Conservation (phyloP, 1,139 yeast species). For the Scheffersomyces cryptocercus region DNA sequence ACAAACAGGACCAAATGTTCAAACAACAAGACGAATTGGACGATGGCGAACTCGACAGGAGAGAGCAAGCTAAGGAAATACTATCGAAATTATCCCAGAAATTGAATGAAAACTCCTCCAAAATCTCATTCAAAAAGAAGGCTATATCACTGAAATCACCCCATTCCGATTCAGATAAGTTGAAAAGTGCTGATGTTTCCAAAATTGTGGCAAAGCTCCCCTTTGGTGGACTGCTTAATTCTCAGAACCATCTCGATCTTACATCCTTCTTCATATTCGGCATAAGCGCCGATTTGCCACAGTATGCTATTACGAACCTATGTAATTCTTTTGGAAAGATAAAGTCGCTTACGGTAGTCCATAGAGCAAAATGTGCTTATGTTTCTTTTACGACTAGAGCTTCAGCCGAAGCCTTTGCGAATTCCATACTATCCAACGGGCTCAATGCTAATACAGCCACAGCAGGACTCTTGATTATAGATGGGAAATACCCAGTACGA, state of each 20-base stretch:
- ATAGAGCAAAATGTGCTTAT: constrained; percentile 66
- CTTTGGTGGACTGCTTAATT: constrained; percentile 52
- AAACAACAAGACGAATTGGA: constrained; percentile 16
- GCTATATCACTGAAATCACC: constrained; percentile 6
- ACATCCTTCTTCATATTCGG: constrained; percentile 75
- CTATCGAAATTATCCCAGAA: constrained; percentile 44
- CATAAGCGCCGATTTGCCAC: constrained; percentile 64
- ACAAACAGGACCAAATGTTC: constrained; percentile 30
- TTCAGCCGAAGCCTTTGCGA: constrained; percentile 59
- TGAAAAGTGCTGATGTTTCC: constrained; percentile 44
- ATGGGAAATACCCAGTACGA: constrained; percentile 48
- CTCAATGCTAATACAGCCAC: constrained; percentile 27
- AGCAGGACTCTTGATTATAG: constrained; percentile 38
- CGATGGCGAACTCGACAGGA: constrained; percentile 16
- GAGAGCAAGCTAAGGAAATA: constrained; percentile 28
- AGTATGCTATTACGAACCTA: constrained; percentile 52
- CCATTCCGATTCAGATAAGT: constrained; percentile 16
- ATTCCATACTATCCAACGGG: constrained; percentile 27
- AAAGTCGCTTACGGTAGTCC: constrained; percentile 54
- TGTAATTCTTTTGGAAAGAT: constrained; percentile 49
- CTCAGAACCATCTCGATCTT: constrained; percentile 43
- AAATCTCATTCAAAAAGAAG: constrained; percentile 6
- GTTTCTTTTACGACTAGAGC: constrained; percentile 50
- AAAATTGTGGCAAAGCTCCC: constrained; percentile 59
- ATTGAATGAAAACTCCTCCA: constrained; percentile 20